These are phyloP conservation scores for Sporobolomyces roseus DNA, from an alignment of 768 basidiomycete species.

Conservation along the genomic window DNA sequence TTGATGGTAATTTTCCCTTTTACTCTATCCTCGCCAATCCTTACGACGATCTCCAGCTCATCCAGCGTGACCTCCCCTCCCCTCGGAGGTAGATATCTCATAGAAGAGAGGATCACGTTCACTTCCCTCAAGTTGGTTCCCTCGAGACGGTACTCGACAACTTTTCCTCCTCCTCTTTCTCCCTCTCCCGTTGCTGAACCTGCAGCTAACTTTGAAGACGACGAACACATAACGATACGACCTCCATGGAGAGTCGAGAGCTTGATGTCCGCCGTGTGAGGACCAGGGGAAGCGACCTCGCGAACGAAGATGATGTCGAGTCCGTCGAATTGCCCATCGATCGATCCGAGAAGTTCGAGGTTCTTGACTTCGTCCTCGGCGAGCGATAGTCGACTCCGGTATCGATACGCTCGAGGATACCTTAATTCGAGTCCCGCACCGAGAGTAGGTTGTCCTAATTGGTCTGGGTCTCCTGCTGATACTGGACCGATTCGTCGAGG, in stretches of 20 bases:
- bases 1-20: conserved; percentile 1
- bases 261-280: neutral
- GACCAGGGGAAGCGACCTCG: neutral
- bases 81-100: conserved; percentile 16
- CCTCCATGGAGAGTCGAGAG: conserved; percentile 16
- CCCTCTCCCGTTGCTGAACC: neutral
- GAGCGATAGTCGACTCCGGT: conserved; percentile 10
- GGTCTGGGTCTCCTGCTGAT: no score
- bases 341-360: conserved; percentile 20
- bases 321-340: conserved; percentile 35
- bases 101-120: conserved; percentile 21
- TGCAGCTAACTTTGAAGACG: neutral
- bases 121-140: conserved; percentile 21
- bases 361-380: conserved; percentile 3
- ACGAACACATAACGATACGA: neutral
- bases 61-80: neutral
- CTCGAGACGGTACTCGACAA: neutral
- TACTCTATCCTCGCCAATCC: conserved; percentile 14
- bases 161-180: conserved; percentile 14
- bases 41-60: conserved; percentile 17
- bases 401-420: conserved; percentile 16
- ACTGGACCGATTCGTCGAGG: no score
- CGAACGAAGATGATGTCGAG: conserved; percentile 35
- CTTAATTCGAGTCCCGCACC: no score
- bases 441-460: no score